phyloP scores from a whole-genome alignment of 108 stramenopile species.

The Conticribra guillardii region DNA sequence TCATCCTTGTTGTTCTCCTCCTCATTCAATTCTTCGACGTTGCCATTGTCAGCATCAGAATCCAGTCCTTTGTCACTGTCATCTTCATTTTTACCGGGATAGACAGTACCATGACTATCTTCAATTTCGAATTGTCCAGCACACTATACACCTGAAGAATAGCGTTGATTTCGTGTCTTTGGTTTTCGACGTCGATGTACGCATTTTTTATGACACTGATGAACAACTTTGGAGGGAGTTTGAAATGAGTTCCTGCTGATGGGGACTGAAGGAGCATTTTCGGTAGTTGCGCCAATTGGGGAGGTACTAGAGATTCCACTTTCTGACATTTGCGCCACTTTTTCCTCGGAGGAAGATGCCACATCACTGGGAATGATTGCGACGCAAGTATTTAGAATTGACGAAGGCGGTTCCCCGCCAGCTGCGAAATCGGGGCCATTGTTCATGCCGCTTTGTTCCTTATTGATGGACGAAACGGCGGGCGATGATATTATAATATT shows the following conservation, averaged over 20 bases:
- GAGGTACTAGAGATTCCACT: no score
- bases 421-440: conserved; percentile 39
- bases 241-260: no score
- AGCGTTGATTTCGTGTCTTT: conserved; percentile 12
- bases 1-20: neutral
- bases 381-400: no score
- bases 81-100: conserved; percentile 16
- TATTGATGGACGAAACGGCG: neutral
- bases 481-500: neutral
- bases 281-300: no score
- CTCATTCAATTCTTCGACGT: neutral
- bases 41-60: no score
- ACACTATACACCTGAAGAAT: conserved; percentile 36
- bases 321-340: no score
- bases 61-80: no score
- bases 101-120: conserved; percentile 21
- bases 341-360: neutral
- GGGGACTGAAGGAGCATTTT: no score
- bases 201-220: no score
- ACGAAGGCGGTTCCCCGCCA: no score
- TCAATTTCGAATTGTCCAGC: conserved; percentile 40
- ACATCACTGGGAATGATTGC: neutral
- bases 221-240: no score
- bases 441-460: neutral
- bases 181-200: neutral